A percentile compares a stretch with the other conserved stretches of the same genome.
phyloP scores from a whole-genome alignment of 805 yeast genomes.

The Kodamaea neixiangensis region DNA sequence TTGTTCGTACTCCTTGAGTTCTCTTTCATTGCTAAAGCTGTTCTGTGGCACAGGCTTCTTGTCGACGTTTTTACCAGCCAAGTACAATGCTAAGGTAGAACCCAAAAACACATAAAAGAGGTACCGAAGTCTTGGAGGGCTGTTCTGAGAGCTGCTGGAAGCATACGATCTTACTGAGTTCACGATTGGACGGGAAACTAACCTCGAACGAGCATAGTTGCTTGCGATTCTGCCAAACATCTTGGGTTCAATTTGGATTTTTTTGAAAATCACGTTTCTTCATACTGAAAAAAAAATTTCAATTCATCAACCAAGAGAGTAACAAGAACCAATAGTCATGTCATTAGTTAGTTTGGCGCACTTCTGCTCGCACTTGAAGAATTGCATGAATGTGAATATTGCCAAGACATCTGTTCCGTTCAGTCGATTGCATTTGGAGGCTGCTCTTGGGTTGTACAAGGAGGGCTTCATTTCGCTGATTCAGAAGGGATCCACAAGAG shows the following conservation, averaged over 20 bases:
- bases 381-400: constrained; percentile 74
- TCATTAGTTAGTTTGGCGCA: constrained; percentile 83
- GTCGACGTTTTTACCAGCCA: constrained; percentile 31
- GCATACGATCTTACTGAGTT: constrained; percentile 6
- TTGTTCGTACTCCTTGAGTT: constrained; percentile 49
- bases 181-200: background rate
- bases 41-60: constrained; percentile 34
- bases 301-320: background rate
- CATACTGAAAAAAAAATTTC: no score
- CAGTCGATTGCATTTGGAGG: constrained; percentile 77
- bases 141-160: background rate
- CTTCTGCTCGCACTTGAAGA: constrained; percentile 85
- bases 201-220: constrained; percentile 4
- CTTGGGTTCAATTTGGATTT: no score
- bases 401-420: constrained; percentile 81
- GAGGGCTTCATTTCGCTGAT: constrained; percentile 87
- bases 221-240: constrained; percentile 4
- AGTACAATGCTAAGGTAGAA: constrained; percentile 33
- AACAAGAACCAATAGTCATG: constrained; percentile 51
- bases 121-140: constrained; percentile 35
- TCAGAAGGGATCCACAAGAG: constrained; percentile 79
- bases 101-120: constrained; percentile 36
- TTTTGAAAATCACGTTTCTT: no score
- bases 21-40: constrained; percentile 46
- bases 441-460: constrained; percentile 81